Evolutionary conservation across 2,329 filamentous ascomycete genomes (phyloP).

Genomic region (Triangularia verruculosa): DNA sequence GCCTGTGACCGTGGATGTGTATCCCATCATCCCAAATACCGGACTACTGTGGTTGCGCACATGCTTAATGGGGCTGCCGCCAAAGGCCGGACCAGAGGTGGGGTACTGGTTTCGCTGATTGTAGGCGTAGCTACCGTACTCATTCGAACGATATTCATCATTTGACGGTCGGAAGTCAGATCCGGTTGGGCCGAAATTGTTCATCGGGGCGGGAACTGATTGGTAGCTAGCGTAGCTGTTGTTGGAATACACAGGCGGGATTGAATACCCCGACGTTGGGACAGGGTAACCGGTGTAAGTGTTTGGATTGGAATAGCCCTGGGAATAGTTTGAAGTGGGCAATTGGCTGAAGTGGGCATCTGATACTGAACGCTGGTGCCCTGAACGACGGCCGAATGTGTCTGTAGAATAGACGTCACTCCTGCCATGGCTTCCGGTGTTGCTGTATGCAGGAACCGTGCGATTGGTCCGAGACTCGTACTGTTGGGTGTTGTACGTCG

Average conservation of each 20-base stretch:
- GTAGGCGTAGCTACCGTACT: neutral
- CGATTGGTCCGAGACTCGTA: neutral
- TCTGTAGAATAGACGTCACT: neutral
- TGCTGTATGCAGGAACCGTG: neutral
- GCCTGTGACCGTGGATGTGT: neutral
- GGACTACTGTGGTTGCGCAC: neutral
- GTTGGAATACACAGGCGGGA: neutral
- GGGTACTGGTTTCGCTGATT: neutral
- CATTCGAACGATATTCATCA: neutral
- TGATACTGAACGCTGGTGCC: neutral
- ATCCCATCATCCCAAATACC: neutral
- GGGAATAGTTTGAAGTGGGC: neutral
- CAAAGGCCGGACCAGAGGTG: neutral
- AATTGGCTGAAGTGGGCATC: neutral
- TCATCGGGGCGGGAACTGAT: neutral
- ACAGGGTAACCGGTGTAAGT: neutral
- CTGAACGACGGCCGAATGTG: neutral
- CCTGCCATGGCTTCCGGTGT: neutral
- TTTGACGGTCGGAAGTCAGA: neutral
- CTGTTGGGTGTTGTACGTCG: neutral
- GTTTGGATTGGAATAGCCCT: neutral
- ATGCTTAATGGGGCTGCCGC: neutral
- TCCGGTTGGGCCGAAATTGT: neutral
- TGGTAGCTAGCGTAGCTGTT: neutral
- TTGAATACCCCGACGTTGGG: neutral